Evolutionary conservation across 352 stramenopile genomes (phyloP).

Genomic region (Globisporangium cylindrosporum): DNA sequence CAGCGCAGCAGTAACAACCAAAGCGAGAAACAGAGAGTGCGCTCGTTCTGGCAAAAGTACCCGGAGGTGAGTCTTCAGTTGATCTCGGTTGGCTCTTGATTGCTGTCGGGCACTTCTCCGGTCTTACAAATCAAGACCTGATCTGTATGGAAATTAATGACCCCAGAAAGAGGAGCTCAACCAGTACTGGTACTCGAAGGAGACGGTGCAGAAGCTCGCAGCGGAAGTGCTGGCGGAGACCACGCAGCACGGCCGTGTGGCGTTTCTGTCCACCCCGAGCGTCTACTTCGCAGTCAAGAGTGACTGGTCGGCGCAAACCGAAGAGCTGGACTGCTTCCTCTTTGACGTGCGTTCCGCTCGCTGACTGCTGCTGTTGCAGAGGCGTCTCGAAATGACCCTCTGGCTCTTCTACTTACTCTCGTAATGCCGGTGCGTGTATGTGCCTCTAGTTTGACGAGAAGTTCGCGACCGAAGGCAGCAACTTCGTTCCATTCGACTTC

Average conservation of each 20-base stretch:
- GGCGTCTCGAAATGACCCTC: too few species aligned
- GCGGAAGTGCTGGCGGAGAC: conserved; percentile 64
- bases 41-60: conserved; percentile 68
- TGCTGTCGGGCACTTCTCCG: neutral
- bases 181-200: conserved; percentile 94
- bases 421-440: neutral
- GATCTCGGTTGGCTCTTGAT: neutral
- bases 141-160: neutral
- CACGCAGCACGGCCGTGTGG: conserved; percentile 36
- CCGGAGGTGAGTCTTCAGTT: conserved; percentile 37
- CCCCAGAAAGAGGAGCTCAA: conserved; percentile 92
- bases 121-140: neutral
- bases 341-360: conserved; percentile 77
- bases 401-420: too few species aligned
- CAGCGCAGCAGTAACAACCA: conserved; percentile 20
- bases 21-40: conserved; percentile 13
- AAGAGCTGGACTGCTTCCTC: conserved; percentile 54
- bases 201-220: conserved; percentile 82
- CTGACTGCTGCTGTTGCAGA: neutral
- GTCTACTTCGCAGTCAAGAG: conserved; percentile 90
- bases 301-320: conserved; percentile 16
- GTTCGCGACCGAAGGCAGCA: conserved; percentile 51
- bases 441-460: conserved; percentile 75
- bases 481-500: conserved; percentile 91
- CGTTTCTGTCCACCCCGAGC: conserved; percentile 93